Percentiles rank a stretch among this genome's conserved stretches.
Evolutionary conservation across 345 rosid species (phyloP).

Genomic region (Salix arbutifolia): DNA sequence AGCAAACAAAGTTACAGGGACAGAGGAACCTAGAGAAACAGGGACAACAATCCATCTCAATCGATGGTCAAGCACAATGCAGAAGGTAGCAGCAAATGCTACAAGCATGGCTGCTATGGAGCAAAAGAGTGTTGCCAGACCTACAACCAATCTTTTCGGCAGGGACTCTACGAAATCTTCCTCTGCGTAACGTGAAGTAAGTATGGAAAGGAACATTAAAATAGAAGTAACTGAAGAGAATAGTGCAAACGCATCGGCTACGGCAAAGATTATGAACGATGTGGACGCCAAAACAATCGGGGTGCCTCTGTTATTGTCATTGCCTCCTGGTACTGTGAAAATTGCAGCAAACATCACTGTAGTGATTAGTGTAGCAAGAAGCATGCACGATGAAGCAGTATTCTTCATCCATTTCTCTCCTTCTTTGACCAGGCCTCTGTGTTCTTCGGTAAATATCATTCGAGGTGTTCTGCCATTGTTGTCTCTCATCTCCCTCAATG

Average conservation of each 20-base stretch:
- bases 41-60: slow-evolving; percentile 10
- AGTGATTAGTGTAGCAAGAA: slow-evolving; percentile 11
- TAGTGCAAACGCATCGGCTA: slow-evolving; percentile 1
- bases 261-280: slow-evolving; percentile 8
- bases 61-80: slow-evolving; percentile 1
- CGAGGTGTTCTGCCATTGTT: neutral
- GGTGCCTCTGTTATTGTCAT: neutral
- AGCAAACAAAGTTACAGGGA: slow-evolving; percentile 9
- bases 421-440: neutral
- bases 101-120: slow-evolving; percentile 12
- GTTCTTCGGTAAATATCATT: slow-evolving; percentile 1
- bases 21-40: slow-evolving; percentile 1
- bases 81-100: slow-evolving; percentile 2
- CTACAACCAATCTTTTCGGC: slow-evolving; percentile 13
- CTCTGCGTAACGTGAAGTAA: slow-evolving; percentile 15
- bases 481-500: slow-evolving; percentile 4
- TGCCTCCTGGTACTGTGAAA: slow-evolving; percentile 16
- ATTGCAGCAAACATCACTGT: slow-evolving; percentile 20
- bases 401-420: slow-evolving; percentile 23
- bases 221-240: slow-evolving; percentile 11
- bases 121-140: slow-evolving; percentile 3
- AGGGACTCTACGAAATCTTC: slow-evolving; percentile 15
- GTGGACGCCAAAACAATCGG: neutral
- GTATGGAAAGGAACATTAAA: slow-evolving; percentile 16
- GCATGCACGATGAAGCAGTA: slow-evolving; percentile 14